A percentile compares a stretch with the other conserved stretches of the same genome.
phyloP scores from a whole-genome alignment of 768 basidiomycete genomes.

The Multifurca ochricompacta region DNA sequence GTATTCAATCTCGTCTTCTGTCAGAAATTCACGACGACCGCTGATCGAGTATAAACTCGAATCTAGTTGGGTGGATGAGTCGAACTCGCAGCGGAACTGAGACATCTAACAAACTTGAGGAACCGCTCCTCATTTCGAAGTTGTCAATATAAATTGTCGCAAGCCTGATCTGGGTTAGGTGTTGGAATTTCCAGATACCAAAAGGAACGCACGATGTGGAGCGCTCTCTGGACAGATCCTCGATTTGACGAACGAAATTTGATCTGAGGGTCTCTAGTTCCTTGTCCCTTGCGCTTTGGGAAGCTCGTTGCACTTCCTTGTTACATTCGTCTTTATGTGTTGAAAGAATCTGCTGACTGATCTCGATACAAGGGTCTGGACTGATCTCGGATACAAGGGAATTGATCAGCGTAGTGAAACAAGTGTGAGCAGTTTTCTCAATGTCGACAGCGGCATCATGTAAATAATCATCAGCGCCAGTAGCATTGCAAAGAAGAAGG shows the following conservation, averaged over 20 bases:
- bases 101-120: not conserved
- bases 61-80: not conserved
- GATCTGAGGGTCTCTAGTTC: not conserved
- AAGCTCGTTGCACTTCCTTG: not conserved
- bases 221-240: slow-evolving; percentile 2
- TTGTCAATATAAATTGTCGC: not conserved
- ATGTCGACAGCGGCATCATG: not conserved
- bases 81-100: not conserved
- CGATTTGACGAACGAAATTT: slow-evolving; percentile 2
- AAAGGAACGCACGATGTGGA: slow-evolving; percentile 1
- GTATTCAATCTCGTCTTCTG: slow-evolving; percentile 11
- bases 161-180: not conserved
- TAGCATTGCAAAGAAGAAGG: not conserved
- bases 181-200: no score
- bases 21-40: slow-evolving; percentile 1
- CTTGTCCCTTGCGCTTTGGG: not conserved
- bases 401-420: slow-evolving; percentile 3
- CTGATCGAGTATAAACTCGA: slow-evolving; percentile 10
- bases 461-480: not conserved
- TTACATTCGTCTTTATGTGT: slow-evolving; percentile 11
- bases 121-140: slow-evolving; percentile 2
- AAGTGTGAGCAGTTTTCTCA: not conserved
- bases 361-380: no score
- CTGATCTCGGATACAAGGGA: not conserved
- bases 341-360: not conserved